Evolutionary conservation across 768 basidiomycete genomes (phyloP).

Genomic region (Kwoniella botswanensis): DNA sequence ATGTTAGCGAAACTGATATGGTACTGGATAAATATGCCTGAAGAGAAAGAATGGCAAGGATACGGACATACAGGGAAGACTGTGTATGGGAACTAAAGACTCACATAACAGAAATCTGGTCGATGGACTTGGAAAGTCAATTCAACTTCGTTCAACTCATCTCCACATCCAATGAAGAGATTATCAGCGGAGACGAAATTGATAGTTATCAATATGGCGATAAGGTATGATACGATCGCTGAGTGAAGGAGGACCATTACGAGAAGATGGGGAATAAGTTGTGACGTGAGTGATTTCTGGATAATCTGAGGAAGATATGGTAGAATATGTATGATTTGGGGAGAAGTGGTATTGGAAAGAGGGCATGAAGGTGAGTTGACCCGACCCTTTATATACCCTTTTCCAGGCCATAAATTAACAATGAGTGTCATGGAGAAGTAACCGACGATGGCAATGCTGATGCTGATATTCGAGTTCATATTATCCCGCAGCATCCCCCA

Average conservation of each 20-base stretch:
- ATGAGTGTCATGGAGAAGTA: no score
- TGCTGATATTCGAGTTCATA: no score
- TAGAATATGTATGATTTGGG: no score
- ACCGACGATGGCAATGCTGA: no score
- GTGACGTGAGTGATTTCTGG: neutral
- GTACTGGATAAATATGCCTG: neutral
- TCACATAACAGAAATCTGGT: conserved; percentile 10
- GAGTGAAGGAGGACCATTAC: neutral
- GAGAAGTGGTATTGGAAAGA: no score
- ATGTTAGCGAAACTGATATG: neutral
- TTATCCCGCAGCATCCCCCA: no score
- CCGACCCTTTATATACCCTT: no score
- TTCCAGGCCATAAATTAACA: no score
- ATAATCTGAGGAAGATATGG: no score
- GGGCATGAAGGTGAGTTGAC: no score
- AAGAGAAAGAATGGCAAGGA: neutral
- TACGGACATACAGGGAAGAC: neutral
- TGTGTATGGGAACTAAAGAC: neutral
- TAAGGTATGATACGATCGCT: neutral
- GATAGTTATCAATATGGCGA: neutral
- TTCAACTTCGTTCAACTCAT: conserved; percentile 10
- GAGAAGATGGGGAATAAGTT: neutral
- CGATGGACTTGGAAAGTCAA: neutral
- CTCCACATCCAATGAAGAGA: conserved; percentile 18
- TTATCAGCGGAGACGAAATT: conserved; percentile 1